Conservation (phyloP, 2,329 filamentous ascomycete genomes). For the Aspergillus brunneoviolaceus region DNA sequence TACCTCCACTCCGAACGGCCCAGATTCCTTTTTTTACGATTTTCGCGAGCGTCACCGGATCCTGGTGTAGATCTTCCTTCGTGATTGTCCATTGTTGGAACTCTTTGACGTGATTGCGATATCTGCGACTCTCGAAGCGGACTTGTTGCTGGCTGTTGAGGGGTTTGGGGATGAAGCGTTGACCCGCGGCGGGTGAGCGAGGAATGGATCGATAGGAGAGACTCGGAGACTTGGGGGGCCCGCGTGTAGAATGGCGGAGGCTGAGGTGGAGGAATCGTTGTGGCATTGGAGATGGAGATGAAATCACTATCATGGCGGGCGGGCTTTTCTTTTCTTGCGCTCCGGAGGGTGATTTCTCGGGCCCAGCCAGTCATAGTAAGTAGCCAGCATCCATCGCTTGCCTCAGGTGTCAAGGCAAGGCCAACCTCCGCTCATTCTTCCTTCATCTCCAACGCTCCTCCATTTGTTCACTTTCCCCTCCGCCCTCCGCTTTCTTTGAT, state of each 20-base stretch:
- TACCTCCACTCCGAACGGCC: conserved; percentile 66
- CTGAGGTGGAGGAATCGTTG: not conserved
- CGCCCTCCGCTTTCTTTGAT: not conserved
- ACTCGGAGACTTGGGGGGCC: not conserved
- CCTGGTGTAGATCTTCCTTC: conserved; percentile 29
- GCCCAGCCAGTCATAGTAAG: too few relatives aligned
- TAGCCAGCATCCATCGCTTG: too few relatives aligned
- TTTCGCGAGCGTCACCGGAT: conserved; percentile 34
- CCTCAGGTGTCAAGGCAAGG: not conserved
- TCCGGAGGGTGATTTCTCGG: not conserved
- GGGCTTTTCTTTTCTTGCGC: not conserved
- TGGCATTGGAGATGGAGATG: not conserved
- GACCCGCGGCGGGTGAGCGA: not conserved
- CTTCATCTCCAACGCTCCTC: not conserved
- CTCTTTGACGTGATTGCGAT: not conserved
- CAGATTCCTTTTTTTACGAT: conserved; percentile 65
- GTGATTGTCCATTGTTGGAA: conserved; percentile 34
- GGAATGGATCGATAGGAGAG: not conserved
- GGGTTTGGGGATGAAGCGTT: not conserved
- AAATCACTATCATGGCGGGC: too few relatives aligned
- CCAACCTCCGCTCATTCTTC: not conserved
- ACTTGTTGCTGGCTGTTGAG: not conserved
- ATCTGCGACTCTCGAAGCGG: not conserved
- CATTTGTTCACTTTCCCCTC: too few relatives aligned
- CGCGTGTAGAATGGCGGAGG: not conserved